Percentiles rank a stretch among this genome's conserved stretches.
Evolutionary conservation across 768 basidiomycete genomes (phyloP).

Genomic region (Agaricus subrufescens): DNA sequence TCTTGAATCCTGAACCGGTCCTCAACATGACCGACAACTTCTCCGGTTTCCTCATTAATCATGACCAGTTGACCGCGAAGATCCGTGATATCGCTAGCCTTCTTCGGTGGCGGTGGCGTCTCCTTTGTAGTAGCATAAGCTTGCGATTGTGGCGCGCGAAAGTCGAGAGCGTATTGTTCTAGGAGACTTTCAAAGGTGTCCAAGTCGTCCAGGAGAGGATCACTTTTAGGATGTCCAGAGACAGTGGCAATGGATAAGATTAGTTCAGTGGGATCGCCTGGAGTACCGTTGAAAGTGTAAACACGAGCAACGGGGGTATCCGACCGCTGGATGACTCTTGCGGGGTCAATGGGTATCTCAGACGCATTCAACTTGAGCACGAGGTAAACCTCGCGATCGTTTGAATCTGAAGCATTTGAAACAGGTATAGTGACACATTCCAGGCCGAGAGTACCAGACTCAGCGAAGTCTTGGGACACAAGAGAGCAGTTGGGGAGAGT

Average conservation of each 20-base stretch:
- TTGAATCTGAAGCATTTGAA: slow-evolving; percentile 22
- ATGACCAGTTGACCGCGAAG: slow-evolving; percentile 60
- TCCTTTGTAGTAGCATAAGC: slow-evolving; percentile 3
- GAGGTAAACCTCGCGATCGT: slow-evolving; percentile 59
- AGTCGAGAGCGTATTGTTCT: slow-evolving; percentile 53
- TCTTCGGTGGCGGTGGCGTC: slow-evolving; percentile 13
- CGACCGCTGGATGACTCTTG: slow-evolving; percentile 36
- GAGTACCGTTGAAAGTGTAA: slow-evolving; percentile 41
- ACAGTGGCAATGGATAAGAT: slow-evolving; percentile 29
- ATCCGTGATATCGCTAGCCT: slow-evolving; percentile 24
- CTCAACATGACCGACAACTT: slow-evolving; percentile 68
- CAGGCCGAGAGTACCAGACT: slow-evolving; percentile 45
- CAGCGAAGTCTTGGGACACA: slow-evolving; percentile 21
- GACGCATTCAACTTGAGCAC: slow-evolving; percentile 51
- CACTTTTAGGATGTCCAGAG: slow-evolving; percentile 20
- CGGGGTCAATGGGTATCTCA: slow-evolving; percentile 60
- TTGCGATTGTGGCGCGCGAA: slow-evolving; percentile 18
- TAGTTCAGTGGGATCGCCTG: slow-evolving; percentile 30
- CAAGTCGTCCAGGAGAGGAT: slow-evolving; percentile 45
- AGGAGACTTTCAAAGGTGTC: slow-evolving; percentile 65
- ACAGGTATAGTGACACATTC: slow-evolving; percentile 57
- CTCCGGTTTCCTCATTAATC: slow-evolving; percentile 67
- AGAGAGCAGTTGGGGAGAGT: slow-evolving; percentile 46
- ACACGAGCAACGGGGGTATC: slow-evolving; percentile 30
- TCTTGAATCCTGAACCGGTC: slow-evolving; percentile 51